Evolutionary conservation across 2,329 filamentous ascomycete species (phyloP).

Genomic region (Monilinia polystroma): DNA sequence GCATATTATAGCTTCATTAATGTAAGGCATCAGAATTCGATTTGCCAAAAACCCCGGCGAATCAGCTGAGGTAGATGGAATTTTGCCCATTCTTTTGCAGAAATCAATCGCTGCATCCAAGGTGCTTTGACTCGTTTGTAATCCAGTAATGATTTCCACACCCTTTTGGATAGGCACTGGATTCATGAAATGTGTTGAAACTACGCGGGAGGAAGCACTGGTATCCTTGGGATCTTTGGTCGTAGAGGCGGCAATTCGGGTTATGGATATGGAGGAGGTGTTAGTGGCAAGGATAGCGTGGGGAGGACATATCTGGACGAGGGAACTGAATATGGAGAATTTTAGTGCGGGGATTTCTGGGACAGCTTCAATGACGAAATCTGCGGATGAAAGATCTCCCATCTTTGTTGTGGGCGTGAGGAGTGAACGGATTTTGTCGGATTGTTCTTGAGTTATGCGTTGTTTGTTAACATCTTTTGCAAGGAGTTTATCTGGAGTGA

Average conservation of each 20-base stretch:
- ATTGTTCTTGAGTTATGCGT: conserved; percentile 77
- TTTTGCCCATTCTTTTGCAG: conserved; percentile 89
- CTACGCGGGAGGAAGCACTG: conserved; percentile 78
- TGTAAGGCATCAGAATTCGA: conserved; percentile 97
- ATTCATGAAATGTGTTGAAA: conserved; percentile 99
- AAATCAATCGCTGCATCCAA: conserved; percentile 80
- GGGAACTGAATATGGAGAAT: conserved; percentile 77
- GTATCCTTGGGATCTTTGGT: conserved; percentile 75
- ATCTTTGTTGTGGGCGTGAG: conserved; percentile 71
- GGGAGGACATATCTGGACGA: conserved; percentile 76
- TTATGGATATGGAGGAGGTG: conserved; percentile 98
- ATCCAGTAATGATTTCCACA: conserved; percentile 92
- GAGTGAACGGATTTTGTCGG: conserved; percentile 68
- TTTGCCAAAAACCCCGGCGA: conserved; percentile 94
- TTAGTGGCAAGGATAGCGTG: conserved; percentile 95
- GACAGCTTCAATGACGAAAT: conserved; percentile 97
- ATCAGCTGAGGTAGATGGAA: conserved; percentile 83
- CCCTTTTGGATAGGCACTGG: conserved; percentile 95
- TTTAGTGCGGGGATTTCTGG: conserved; percentile 90
- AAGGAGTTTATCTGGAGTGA: conserved; percentile 74
- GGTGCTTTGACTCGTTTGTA: conserved; percentile 85
- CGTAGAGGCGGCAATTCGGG: conserved; percentile 87
- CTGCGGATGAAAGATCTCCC: conserved; percentile 75
- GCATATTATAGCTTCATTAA: conserved; percentile 97
- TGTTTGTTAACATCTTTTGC: conserved; percentile 90